A percentile compares a stretch with the other conserved stretches of the same genome.
Conservation (phyloP, 2,329 filamentous ascomycete genomes). For the Rutstroemia sp. region DNA sequence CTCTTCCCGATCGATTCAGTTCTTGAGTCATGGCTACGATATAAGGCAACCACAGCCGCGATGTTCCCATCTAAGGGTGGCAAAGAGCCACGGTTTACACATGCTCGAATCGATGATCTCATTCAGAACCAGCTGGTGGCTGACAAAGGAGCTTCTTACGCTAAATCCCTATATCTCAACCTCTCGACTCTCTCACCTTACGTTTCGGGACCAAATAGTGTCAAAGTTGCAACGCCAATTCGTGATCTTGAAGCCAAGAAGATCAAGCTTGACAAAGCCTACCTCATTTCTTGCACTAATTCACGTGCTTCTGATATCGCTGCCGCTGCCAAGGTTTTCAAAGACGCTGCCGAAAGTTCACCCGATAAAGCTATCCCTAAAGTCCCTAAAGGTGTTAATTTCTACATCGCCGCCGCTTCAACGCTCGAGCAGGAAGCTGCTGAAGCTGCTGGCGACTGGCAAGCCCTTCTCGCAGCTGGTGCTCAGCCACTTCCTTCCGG, state of each 20-base stretch:
- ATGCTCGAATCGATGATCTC: slow-evolving; percentile 66
- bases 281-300: slow-evolving; percentile 88
- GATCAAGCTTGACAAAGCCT: slow-evolving; percentile 77
- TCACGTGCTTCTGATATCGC: slow-evolving; percentile 72
- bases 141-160: slow-evolving; percentile 72
- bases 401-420: slow-evolving; percentile 89
- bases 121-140: slow-evolving; percentile 58
- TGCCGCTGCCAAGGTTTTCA: slow-evolving; percentile 78
- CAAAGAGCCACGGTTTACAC: slow-evolving; percentile 56
- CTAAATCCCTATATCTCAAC: slow-evolving; percentile 76
- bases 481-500: slow-evolving; percentile 62
- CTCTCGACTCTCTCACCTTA: slow-evolving; percentile 78
- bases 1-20: slow-evolving; percentile 74
- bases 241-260: slow-evolving; percentile 62
- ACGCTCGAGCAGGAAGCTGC: slow-evolving; percentile 66
- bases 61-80: slow-evolving; percentile 45
- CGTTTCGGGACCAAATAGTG: slow-evolving; percentile 81
- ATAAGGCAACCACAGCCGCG: slow-evolving; percentile 66
- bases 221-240: slow-evolving; percentile 78
- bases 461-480: slow-evolving; percentile 72
- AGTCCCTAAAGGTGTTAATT: slow-evolving; percentile 67
- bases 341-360: slow-evolving; percentile 57
- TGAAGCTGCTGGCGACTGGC: slow-evolving; percentile 80
- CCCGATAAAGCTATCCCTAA: slow-evolving; percentile 53
- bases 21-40: slow-evolving; percentile 65